Base-by-base conservation (phyloP, 139 green algal species). In the Desmodesmus armatus region DNA sequence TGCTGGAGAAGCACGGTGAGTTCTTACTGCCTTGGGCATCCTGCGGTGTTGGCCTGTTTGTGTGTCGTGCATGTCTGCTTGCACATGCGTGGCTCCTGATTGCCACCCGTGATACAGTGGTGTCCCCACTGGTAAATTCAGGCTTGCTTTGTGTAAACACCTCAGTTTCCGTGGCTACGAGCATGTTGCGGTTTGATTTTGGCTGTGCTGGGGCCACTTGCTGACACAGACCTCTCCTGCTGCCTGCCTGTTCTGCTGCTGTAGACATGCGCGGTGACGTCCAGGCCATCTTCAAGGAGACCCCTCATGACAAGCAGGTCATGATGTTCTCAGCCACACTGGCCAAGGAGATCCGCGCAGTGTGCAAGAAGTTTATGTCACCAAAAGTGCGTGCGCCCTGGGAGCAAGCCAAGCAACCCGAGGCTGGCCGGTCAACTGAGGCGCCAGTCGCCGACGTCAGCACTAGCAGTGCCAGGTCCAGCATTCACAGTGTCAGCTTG, bases 341-440 rank as follows among this genome's bases (percentile, higher is more conserved):
- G 6, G 92, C 90, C 84, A 86, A 94, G 83, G 96, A 99, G 39
- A 96, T 99, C 47, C 95, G 98, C n/a, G 80, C 91, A 25, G 90
- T 99, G 25, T 97, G 93, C 95, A 99, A 99, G 93, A 99, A 98
- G 92, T 99, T 99, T 89, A 99, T 99, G 97, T n/a, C n/a, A 93
- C 89, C 71, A 90, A 95, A 69, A 80, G 73, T 80, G 73, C 73
- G 73, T 80, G 47, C 73, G 4, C 35, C 19, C 7, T 31, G 31
- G 11, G 49, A 66, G 49, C 73, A 80, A 69, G 49, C 40, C 67
- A 5, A 29, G 60, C 60, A 69, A 29, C 5, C 60, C 15, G 25
- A 33, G 7, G 25, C 63, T 29, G 15, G 29, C 29, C 29, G 29
- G 63, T n/a, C 15, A 27, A 3, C 15, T 65, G 43, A 44, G 35